Evolutionary conservation across 306 rosid genomes (phyloP).

Genomic region (Astragalus membranaceus): DNA sequence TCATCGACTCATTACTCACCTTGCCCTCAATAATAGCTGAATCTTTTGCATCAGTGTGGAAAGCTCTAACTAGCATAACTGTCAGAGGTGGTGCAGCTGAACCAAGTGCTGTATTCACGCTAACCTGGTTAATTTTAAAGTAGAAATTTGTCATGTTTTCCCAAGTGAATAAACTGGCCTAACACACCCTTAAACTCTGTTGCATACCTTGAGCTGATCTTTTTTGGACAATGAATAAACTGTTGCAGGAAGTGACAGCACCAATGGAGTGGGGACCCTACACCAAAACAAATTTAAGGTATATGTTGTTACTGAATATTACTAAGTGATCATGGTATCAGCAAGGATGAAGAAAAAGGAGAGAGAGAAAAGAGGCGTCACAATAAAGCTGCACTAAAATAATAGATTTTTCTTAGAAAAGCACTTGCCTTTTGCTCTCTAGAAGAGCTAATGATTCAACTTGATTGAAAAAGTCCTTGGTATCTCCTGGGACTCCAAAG

Average conservation of each 20-base stretch:
- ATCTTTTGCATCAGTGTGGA: slow-evolving; percentile 52
- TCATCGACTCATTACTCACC: slow-evolving; percentile 32
- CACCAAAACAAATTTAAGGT: slow-evolving; percentile 18
- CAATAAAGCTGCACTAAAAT: slow-evolving; percentile 1
- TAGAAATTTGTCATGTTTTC: slow-evolving; percentile 11
- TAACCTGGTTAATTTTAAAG: slow-evolving; percentile 53
- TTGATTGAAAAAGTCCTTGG: slow-evolving; percentile 84
- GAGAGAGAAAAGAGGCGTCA: not conserved
- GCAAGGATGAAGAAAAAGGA: not conserved
- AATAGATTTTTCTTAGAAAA: not conserved
- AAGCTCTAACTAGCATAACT: slow-evolving; percentile 71
- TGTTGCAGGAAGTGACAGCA: slow-evolving; percentile 74
- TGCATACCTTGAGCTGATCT: slow-evolving; percentile 73
- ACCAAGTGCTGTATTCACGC: slow-evolving; percentile 84
- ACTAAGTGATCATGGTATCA: not conserved
- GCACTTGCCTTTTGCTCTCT: slow-evolving; percentile 70
- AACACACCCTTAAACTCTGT: not conserved
- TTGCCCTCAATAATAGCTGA: slow-evolving; percentile 46
- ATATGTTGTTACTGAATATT: not conserved
- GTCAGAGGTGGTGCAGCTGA: slow-evolving; percentile 79
- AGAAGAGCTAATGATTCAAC: slow-evolving; percentile 74
- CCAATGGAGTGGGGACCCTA: slow-evolving; percentile 76
- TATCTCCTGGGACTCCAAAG: slow-evolving; percentile 86
- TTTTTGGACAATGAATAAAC: slow-evolving; percentile 76
- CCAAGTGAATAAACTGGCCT: not conserved